Evolutionary conservation across 805 yeast genomes (phyloP).

Genomic region (Wickerhamomyces subpelliculosus): DNA sequence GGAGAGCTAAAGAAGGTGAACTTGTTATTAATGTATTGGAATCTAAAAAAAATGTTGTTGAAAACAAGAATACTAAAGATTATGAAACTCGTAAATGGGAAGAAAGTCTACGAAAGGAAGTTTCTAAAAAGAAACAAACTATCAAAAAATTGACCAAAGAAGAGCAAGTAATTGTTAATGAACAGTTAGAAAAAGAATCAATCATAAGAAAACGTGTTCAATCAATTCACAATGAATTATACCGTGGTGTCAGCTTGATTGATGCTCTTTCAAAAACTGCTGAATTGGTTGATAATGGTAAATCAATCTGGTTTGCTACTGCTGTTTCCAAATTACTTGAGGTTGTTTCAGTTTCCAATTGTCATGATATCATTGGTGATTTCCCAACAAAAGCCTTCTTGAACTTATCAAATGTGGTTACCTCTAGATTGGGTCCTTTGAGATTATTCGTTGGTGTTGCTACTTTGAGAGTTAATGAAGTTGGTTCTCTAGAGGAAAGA

Average conservation of each 20-base stretch:
- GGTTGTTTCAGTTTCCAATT: slow-evolving; percentile 31
- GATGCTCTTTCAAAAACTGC: slow-evolving; percentile 45
- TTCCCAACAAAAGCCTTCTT: slow-evolving; percentile 45
- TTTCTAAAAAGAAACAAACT: slow-evolving; percentile 47
- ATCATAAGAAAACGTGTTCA: slow-evolving; percentile 43
- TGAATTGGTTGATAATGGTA: slow-evolving; percentile 54
- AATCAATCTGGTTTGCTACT: slow-evolving; percentile 62
- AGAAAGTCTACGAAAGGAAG: slow-evolving; percentile 67
- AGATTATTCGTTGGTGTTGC: slow-evolving; percentile 61
- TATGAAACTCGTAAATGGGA: slow-evolving; percentile 90
- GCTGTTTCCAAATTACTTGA: slow-evolving; percentile 46
- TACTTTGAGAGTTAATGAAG: slow-evolving; percentile 49
- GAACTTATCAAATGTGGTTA: slow-evolving; percentile 43
- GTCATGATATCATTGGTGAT: slow-evolving; percentile 33
- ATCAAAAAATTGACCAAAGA: slow-evolving; percentile 65
- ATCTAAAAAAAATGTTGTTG: slow-evolving; percentile 36
- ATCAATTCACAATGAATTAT: slow-evolving; percentile 27
- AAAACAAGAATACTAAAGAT: slow-evolving; percentile 72
- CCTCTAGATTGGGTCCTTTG: slow-evolving; percentile 43
- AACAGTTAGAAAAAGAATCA: slow-evolving; percentile 59
- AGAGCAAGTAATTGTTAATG: slow-evolving; percentile 56
- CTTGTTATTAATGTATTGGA: slow-evolving; percentile 60
- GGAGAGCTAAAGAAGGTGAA: slow-evolving; percentile 64
- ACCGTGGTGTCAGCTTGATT: slow-evolving; percentile 48
- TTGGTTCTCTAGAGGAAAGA: slow-evolving; percentile 37